A percentile compares a stretch with the other conserved stretches of the same genome.
Conservation (phyloP, 2,329 filamentous ascomycete species). For the Coniochaeta sp. region DNA sequence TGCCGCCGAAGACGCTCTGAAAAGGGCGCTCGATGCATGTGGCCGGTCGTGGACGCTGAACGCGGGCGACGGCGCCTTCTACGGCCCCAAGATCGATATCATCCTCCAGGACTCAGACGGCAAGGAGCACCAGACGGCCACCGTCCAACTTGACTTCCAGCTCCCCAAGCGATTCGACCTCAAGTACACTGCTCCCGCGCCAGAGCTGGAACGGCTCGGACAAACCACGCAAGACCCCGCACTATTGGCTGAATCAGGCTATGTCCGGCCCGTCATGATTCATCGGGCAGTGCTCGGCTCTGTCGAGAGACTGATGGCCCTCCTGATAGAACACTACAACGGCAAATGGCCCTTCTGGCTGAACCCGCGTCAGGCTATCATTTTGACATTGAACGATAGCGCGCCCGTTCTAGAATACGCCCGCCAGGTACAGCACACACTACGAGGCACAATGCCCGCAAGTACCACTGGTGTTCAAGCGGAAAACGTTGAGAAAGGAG, state of each 20-base stretch:
- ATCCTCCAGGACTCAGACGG: slow-evolving; percentile 71
- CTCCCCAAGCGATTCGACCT: slow-evolving; percentile 75
- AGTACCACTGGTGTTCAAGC: slow-evolving; percentile 26
- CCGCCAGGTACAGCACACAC: slow-evolving; percentile 36
- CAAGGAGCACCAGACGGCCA: slow-evolving; percentile 84
- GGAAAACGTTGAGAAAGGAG: slow-evolving; percentile 14
- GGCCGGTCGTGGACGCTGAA: slow-evolving; percentile 68
- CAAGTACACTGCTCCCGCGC: slow-evolving; percentile 63
- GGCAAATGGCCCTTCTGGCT: slow-evolving; percentile 85
- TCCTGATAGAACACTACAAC: slow-evolving; percentile 76
- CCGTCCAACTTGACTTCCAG: slow-evolving; percentile 86
- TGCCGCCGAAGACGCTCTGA: slow-evolving; percentile 59
- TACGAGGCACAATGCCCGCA: slow-evolving; percentile 34
- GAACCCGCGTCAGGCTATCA: slow-evolving; percentile 68
- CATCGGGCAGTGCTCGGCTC: slow-evolving; percentile 81
- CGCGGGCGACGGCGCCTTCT: slow-evolving; percentile 80
- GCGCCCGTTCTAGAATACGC: slow-evolving; percentile 43
- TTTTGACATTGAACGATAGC: slow-evolving; percentile 64
- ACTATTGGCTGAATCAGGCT: slow-evolving; percentile 43
- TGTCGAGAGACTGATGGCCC: slow-evolving; percentile 75
- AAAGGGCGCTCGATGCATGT: slow-evolving; percentile 51
- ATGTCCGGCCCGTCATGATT: slow-evolving; percentile 68
- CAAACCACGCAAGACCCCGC: slow-evolving; percentile 39
- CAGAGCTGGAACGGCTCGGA: slow-evolving; percentile 50
- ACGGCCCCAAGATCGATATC: slow-evolving; percentile 88